Conservation (phyloP, 2,329 filamentous ascomycete species). For the Paecilomyces sp. region DNA sequence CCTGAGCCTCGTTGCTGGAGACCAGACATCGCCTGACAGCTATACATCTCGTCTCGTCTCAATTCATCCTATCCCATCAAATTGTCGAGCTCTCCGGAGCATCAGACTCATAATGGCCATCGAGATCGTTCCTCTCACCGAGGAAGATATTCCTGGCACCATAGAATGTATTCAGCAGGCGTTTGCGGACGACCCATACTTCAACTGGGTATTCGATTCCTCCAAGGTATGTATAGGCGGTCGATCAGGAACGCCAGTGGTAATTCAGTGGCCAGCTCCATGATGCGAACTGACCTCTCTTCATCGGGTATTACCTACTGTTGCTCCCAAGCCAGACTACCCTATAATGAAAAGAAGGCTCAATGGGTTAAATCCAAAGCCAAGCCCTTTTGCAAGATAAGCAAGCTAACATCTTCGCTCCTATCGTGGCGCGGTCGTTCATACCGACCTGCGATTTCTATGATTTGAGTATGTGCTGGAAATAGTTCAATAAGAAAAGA, state of each 20-base stretch:
- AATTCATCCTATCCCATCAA: background rate
- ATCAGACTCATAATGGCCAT: slow-evolving; percentile 40
- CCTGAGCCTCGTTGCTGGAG: background rate
- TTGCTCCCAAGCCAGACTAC: background rate
- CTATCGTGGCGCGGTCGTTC: slow-evolving; percentile 1
- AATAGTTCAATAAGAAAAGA: slow-evolving; percentile 51
- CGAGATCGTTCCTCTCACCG: slow-evolving; percentile 48
- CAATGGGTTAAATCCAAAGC: background rate
- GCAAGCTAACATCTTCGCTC: slow-evolving; percentile 1
- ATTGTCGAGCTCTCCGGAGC: background rate
- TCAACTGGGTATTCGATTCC: slow-evolving; percentile 57
- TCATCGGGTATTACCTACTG: background rate
- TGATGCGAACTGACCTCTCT: slow-evolving; percentile 1
- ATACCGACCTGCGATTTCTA: slow-evolving; percentile 5
- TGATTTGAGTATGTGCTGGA: slow-evolving; percentile 1
- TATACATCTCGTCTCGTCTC: background rate
- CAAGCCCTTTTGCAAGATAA: slow-evolving; percentile 5
- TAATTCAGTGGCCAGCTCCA: background rate
- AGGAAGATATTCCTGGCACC: slow-evolving; percentile 56
- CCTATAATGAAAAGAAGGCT: slow-evolving; percentile 1
- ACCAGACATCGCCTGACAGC: background rate
- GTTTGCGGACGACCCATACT: slow-evolving; percentile 61
- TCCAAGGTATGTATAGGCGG: slow-evolving; percentile 40
- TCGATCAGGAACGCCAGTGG: background rate
- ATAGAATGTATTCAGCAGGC: slow-evolving; percentile 60